Evolutionary conservation across 1,284 basidiomycete genomes (phyloP).

Genomic region (Ceratobasidium sp.): DNA sequence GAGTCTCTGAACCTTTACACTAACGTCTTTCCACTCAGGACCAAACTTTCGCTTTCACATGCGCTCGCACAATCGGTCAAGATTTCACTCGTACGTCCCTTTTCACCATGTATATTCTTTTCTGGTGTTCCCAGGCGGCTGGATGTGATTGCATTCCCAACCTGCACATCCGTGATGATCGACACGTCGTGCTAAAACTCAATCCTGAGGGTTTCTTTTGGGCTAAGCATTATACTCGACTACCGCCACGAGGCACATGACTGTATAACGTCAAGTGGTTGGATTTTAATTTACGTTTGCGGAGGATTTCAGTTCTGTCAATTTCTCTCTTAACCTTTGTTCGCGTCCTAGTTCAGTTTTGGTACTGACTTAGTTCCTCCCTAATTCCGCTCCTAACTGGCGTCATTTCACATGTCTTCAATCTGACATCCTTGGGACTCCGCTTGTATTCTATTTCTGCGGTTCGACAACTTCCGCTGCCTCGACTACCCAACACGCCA

Average conservation of each 20-base stretch:
- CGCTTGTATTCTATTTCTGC: conserved; percentile 1
- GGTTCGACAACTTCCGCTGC: neutral
- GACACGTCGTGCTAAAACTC: neutral
- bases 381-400: neutral
- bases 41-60: conserved; percentile 94
- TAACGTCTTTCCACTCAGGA: conserved; percentile 68
- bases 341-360: neutral
- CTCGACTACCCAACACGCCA: neutral
- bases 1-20: conserved; percentile 50
- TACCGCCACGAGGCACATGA: neutral
- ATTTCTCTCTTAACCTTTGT: neutral
- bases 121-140: neutral
- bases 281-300: neutral
- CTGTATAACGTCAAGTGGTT: neutral
- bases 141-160: neutral
- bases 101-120: neutral
- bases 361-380: conserved; percentile 2
- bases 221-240: neutral
- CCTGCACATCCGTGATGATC: neutral
- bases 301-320: neutral
- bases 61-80: conserved; percentile 97
- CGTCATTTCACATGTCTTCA: neutral
- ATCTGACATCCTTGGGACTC: neutral
- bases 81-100: conserved; percentile 81
- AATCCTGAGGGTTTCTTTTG: neutral